Base-by-base conservation (phyloP, 192 early-diverging fungal species). In the Coemansia sp. region DNA sequence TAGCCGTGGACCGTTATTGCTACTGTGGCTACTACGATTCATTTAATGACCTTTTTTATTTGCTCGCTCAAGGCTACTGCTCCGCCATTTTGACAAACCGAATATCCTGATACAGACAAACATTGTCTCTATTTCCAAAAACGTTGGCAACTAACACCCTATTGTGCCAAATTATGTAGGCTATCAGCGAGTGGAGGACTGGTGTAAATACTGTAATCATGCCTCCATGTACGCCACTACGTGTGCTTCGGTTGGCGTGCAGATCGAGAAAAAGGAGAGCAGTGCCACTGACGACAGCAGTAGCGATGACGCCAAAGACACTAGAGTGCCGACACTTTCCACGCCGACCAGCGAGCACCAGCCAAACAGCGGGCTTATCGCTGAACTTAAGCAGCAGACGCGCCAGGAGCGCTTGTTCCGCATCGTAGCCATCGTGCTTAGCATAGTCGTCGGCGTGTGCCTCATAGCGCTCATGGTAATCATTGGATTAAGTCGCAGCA, bases 181-280 rank as follows among this genome's bases (percentile, higher is more conserved):
- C 11, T 80, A 73, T 22, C 78, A 85, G 67, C 72, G 78, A 10
- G 83, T 80, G n/a, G 83, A 84, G 29, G 82, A 84, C 47, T 84
- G 82, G 82, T 84, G 82, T 69, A 79, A 70, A 36, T 79, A 84
- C 72, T 84, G 82, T 70, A 69, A 70, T 22, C 68, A 74, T 44
- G 77, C 82, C 12, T 11, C 64, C 52, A 67, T 72, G 31, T 79
- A 84, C 61, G 64, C 49, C 20, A 74, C 79, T 22, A 76, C 72
- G 2, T 84, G 82, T 27, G 68, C 67, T 8, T 71, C 77, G 12
- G 77, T 79, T 27, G 82, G 82, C 12, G 74, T 84, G 7, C 31
- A 24, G 5, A 49, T 79, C 18, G 55, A 55, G 36, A 63, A 65
- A 38, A 43, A n/a, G 13, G 41, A 40, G 22, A 38, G 55, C 18